Evolutionary conservation across 495 filamentous ascomycete genomes (phyloP).

Genomic region (Tuber magnatum): DNA sequence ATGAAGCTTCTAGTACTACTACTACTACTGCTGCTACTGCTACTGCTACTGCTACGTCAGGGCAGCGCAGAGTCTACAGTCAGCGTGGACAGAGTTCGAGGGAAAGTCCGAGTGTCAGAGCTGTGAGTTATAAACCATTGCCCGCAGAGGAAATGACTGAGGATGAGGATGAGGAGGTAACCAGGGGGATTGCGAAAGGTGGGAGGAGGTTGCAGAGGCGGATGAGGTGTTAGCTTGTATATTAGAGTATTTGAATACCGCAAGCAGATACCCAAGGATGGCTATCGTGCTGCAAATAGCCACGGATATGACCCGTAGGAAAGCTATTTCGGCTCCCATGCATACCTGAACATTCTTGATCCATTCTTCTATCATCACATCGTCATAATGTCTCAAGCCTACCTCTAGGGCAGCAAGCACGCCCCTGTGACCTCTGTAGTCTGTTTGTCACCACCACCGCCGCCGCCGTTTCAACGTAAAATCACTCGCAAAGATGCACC

Average conservation of each 20-base stretch:
- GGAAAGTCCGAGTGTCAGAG: neutral
- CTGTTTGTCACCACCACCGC: constrained; percentile 1
- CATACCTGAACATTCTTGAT: neutral
- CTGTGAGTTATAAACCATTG: neutral
- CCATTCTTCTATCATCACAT: neutral
- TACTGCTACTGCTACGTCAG: neutral
- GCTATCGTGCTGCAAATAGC: neutral
- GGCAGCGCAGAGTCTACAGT: neutral
- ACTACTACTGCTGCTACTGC: neutral
- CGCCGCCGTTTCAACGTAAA: neutral
- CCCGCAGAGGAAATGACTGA: neutral
- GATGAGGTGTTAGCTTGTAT: neutral
- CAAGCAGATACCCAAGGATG: neutral
- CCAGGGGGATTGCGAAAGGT: neutral
- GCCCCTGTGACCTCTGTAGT: neutral
- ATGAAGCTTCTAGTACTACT: neutral
- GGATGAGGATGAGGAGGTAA: neutral
- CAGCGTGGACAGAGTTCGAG: neutral
- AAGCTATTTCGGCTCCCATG: neutral
- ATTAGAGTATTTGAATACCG: neutral
- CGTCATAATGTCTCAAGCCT: neutral
- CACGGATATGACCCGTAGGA: neutral
- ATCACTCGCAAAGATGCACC: neutral
- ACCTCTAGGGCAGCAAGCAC: neutral
- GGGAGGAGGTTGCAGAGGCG: neutral